A percentile compares a stretch with the other conserved stretches of the same genome.
Evolutionary conservation across 345 rosid species (phyloP).

Genomic region (Trapa bicornis): DNA sequence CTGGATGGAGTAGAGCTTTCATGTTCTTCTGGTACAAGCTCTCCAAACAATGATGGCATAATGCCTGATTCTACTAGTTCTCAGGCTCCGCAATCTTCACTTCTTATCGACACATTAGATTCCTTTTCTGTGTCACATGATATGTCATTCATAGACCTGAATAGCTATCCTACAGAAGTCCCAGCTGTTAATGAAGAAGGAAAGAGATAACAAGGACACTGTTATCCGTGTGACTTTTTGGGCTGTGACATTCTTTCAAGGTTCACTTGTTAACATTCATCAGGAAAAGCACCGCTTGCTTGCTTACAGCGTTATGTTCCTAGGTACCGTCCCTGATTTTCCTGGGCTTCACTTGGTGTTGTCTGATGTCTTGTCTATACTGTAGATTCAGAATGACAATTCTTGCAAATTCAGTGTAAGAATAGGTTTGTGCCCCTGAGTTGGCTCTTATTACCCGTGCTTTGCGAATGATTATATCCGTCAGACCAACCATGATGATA

Average conservation of each 20-base stretch:
- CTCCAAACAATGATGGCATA: constrained; percentile 26
- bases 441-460: background rate
- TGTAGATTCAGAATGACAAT: constrained; percentile 16
- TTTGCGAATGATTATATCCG: background rate
- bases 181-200: constrained; percentile 52
- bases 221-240: background rate
- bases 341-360: background rate
- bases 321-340: background rate
- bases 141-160: constrained; percentile 81
- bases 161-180: constrained; percentile 59
- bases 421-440: background rate
- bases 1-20: constrained; percentile 68
- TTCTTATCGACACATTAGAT: constrained; percentile 49
- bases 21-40: constrained; percentile 51
- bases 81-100: constrained; percentile 53
- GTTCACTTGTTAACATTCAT: background rate
- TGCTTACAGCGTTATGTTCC: constrained; percentile 1
- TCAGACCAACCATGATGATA: background rate
- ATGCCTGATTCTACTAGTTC: constrained; percentile 24
- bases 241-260: background rate
- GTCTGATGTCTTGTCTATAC: constrained; percentile 6
- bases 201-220: constrained; percentile 29
- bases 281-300: constrained; percentile 9
- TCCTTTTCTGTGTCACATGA: constrained; percentile 46
- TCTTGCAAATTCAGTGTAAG: background rate